Percentiles rank a stretch among this genome's conserved stretches.
Conservation (phyloP, 2,329 filamentous ascomycete species). For the Colletotrichum brevisporum region DNA sequence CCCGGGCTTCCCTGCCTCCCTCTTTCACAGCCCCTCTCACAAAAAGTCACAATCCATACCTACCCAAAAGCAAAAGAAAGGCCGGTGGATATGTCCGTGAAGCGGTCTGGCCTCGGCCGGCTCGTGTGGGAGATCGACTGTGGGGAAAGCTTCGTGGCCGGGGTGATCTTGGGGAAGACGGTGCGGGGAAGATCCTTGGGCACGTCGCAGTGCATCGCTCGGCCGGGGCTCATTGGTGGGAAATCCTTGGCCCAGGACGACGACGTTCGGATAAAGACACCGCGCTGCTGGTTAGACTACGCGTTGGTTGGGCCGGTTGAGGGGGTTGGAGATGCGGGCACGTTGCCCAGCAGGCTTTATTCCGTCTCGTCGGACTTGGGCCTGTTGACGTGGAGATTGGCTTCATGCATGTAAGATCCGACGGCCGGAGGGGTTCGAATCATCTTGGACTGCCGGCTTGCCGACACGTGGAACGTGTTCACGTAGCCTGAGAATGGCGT, state of each 20-base stretch:
- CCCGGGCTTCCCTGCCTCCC: neutral
- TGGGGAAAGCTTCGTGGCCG: slow-evolving; percentile 24
- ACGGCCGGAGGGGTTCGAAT: too few relatives aligned
- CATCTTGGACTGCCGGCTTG: too few relatives aligned
- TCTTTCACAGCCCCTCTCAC: neutral
- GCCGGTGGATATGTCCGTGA: slow-evolving; percentile 1
- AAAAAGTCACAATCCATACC: too few relatives aligned
- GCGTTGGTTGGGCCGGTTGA: neutral
- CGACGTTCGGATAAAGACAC: slow-evolving; percentile 32
- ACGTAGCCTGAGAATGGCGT: too few relatives aligned
- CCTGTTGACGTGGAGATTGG: too few relatives aligned
- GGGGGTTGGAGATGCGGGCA: too few relatives aligned
- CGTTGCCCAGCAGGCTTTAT: too few relatives aligned
- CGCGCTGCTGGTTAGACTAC: slow-evolving; percentile 12
- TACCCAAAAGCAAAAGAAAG: too few relatives aligned
- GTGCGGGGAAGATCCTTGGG: slow-evolving; percentile 34
- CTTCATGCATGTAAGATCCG: too few relatives aligned
- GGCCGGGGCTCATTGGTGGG: slow-evolving; percentile 33
- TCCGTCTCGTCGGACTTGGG: too few relatives aligned
- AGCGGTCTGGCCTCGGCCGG: slow-evolving; percentile 23
- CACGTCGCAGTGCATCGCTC: slow-evolving; percentile 27
- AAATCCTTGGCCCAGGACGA: slow-evolving; percentile 18
- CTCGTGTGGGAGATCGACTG: slow-evolving; percentile 27
- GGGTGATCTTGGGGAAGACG: slow-evolving; percentile 3
- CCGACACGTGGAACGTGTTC: too few relatives aligned